Percentiles rank a stretch among this genome's conserved stretches.
phyloP scores from a whole-genome alignment of 1,284 basidiomycete species.

The Rhodotorula sp. region DNA sequence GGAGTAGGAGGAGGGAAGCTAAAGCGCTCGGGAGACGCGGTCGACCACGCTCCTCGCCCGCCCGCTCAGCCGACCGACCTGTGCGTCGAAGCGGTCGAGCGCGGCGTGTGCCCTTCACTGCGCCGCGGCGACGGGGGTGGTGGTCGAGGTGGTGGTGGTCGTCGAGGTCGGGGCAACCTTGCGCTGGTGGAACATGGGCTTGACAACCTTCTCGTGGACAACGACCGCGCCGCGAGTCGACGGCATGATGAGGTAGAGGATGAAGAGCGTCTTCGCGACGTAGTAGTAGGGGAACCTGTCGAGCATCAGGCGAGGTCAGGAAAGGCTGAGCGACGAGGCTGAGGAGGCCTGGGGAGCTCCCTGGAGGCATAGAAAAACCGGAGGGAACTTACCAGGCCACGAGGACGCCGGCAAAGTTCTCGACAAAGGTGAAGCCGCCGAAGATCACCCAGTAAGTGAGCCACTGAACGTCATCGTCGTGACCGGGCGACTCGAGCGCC shows the following conservation, averaged over 20 bases:
- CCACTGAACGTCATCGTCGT: slow-evolving; percentile 70
- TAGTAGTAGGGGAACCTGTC: slow-evolving; percentile 49
- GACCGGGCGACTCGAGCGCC: slow-evolving; percentile 67
- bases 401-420: slow-evolving; percentile 71
- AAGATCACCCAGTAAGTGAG: slow-evolving; percentile 79
- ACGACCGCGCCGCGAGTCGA: slow-evolving; percentile 43
- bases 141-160: slow-evolving; percentile 1
- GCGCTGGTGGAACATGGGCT: slow-evolving; percentile 27
- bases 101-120: background rate
- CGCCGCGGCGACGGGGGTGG: slow-evolving; percentile 7
- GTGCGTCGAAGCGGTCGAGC: background rate
- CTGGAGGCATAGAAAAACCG: no score
- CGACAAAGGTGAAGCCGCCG: slow-evolving; percentile 80
- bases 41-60: background rate
- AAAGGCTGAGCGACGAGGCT: background rate
- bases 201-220: slow-evolving; percentile 40
- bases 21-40: background rate
- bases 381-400: slow-evolving; percentile 62
- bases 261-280: slow-evolving; percentile 47
- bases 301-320: background rate
- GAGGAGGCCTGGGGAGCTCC: no score
- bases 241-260: slow-evolving; percentile 48
- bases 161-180: slow-evolving; percentile 3
- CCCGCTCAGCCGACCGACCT: background rate
- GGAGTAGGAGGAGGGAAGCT: background rate